Base-by-base conservation (phyloP, 768 basidiomycete genomes). In the Sarcomyxa edulis region DNA sequence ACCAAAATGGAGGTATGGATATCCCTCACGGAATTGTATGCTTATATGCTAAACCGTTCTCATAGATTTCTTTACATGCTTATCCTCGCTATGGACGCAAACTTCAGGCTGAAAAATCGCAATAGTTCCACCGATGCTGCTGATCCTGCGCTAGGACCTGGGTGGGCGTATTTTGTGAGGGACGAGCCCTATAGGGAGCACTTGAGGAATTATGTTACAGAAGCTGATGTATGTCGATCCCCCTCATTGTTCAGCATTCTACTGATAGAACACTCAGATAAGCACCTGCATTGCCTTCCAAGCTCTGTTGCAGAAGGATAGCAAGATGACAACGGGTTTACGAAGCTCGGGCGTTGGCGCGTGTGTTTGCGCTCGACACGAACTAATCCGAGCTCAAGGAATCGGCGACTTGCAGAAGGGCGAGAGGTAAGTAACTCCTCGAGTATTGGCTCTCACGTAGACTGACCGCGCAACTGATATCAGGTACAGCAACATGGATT, bases 321-420 rank as follows among this genome's bases (percentile, higher is more conserved):
- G 23, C 7, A 22, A 38, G 28, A 23, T 19, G 16, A 18, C 35
- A 6, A 30, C 41, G 10, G 33, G 41, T 7, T 18, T 39, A 14
- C 42, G 37, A 15, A 21, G 20, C 16, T 39, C 46, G 6, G 46
- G 46, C 4, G 21, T 44, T 15, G 32, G 42, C 21, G 34, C 23
- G 23, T 28, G 30, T 14, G 26, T 43, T 10, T 46, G 46, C 33
- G 32, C 21, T 11, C 37, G 38, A 15, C 43, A 44, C 12, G 35
- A 44, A 21, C 22, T 40, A 21, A 31, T 37, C 18, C 39, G 31
- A 7, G 37, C 43, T 9, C 23, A 31, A 18, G 38, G 37, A n/a
- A 31, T 61, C 2, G 60, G 56, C 21, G 56, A 59, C 43, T 31
- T 62, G 2, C 61, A 62, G 35, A 52, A 54, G 21, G 60, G 58